Evolutionary conservation across 2,329 filamentous ascomycete species (phyloP).

Genomic region (Emmonsiellopsis sp.): DNA sequence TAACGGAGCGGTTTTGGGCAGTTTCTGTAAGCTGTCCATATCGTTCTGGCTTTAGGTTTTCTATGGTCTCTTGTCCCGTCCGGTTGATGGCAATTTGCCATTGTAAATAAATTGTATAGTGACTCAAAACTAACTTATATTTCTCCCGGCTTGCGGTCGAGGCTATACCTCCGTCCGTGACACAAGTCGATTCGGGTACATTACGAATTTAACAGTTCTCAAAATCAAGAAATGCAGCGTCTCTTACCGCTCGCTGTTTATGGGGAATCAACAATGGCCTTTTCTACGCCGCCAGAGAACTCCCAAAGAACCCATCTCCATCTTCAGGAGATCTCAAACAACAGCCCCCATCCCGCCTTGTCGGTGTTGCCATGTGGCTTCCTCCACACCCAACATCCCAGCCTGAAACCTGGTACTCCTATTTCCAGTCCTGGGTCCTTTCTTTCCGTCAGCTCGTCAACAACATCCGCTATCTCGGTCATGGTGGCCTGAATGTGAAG

Average conservation of each 20-base stretch:
- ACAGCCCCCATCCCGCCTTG: conserved; percentile 36
- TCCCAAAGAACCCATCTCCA: conserved; percentile 12
- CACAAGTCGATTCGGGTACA: background rate
- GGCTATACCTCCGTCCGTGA: background rate
- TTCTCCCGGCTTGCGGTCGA: background rate
- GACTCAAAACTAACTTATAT: background rate
- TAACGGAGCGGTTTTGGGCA: background rate
- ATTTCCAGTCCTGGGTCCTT: conserved; percentile 55
- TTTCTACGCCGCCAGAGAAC: conserved; percentile 60
- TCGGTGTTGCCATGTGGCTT: conserved; percentile 67
- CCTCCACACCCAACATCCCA: conserved; percentile 42
- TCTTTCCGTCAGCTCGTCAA: conserved; percentile 57
- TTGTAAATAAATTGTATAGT: background rate
- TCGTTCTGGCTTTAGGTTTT: background rate
- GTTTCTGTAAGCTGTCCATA: background rate
- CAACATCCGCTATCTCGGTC: conserved; percentile 55
- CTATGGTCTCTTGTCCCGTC: background rate
- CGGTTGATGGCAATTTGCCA: background rate
- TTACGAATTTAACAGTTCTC: conserved; percentile 42
- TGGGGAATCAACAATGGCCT: conserved; percentile 63
- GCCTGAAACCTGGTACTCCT: conserved; percentile 51
- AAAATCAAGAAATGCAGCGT: conserved; percentile 50
- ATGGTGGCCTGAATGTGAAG: conserved; percentile 56
- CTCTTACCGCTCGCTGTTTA: conserved; percentile 54
- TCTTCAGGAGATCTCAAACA: background rate